These are phyloP conservation scores for Cymbopogon flexuosus DNA, from an alignment of 202 grass and related monocot genomes.

Conservation along the genomic window DNA sequence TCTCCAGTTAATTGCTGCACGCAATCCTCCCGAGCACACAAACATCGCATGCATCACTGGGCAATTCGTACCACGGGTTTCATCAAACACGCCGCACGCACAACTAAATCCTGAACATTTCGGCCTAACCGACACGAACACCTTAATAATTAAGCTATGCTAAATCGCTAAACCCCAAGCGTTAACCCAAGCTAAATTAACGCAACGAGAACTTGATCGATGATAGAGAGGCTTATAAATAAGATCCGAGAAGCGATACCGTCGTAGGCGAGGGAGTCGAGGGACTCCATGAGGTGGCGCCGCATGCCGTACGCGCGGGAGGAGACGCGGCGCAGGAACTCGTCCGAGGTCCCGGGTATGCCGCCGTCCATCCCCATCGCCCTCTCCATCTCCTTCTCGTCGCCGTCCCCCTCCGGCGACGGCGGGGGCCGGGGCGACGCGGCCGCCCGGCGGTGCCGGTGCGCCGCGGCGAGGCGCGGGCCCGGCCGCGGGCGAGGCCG, in stretches of 20 bases:
- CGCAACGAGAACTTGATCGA: neutral
- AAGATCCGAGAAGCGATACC: slow-evolving; percentile 24
- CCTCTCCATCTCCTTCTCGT: slow-evolving; percentile 67
- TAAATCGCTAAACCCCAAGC: neutral
- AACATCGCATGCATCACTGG: neutral
- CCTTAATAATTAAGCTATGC: neutral
- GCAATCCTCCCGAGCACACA: neutral
- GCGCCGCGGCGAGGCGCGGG: slow-evolving; percentile 15
- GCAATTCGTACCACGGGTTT: neutral
- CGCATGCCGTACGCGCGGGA: slow-evolving; percentile 95
- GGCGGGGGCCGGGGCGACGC: slow-evolving; percentile 26
- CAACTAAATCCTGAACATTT: neutral
- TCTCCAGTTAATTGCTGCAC: neutral
- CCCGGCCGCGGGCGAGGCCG: slow-evolving; percentile 25
- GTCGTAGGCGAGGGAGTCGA: slow-evolving; percentile 84
- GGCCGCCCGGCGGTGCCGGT: too few relatives aligned
- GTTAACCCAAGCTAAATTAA: neutral
- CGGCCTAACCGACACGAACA: neutral
- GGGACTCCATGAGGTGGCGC: slow-evolving; percentile 75
- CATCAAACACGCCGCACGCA: neutral
- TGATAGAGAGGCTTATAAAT: neutral
- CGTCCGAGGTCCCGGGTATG: slow-evolving; percentile 80
- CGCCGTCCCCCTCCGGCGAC: slow-evolving; percentile 1
- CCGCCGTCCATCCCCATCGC: slow-evolving; percentile 79
- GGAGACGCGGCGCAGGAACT: slow-evolving; percentile 82